Percentiles rank a stretch among this genome's conserved stretches.
Conservation (phyloP, 768 basidiomycete genomes). For the Naganishia antarctica region DNA sequence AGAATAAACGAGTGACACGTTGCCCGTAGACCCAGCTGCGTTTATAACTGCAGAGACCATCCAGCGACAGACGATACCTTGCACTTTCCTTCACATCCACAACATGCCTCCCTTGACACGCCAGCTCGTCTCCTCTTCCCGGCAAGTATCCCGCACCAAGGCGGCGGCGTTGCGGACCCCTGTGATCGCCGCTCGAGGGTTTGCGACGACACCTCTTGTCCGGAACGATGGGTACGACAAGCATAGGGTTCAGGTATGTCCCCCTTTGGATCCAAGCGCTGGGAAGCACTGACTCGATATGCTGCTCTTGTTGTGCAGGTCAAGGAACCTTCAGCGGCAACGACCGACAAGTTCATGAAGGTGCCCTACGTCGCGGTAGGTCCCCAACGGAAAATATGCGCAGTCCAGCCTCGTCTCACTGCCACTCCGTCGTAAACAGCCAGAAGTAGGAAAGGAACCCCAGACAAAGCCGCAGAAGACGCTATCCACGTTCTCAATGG, state of each 20-base stretch:
- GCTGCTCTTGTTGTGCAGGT: neutral
- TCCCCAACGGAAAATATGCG: no score
- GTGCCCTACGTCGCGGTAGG: neutral
- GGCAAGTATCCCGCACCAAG: neutral
- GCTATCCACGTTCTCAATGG: constrained; percentile 22
- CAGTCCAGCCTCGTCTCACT: no score
- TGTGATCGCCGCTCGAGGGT: neutral
- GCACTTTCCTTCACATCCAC: neutral
- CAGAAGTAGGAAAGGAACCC: constrained; percentile 17
- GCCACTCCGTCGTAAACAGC: no score
- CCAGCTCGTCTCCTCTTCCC: neutral
- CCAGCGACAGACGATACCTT: neutral
- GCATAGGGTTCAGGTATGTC: constrained; percentile 5
- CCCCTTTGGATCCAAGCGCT: no score
- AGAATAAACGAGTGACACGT: no score
- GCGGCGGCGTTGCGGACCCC: neutral
- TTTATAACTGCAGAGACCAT: neutral
- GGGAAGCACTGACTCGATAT: neutral
- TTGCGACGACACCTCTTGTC: neutral
- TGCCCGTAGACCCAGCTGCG: no score
- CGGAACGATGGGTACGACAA: constrained; percentile 15
- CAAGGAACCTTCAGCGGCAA: constrained; percentile 10
- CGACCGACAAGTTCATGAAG: constrained; percentile 7
- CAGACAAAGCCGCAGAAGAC: constrained; percentile 20
- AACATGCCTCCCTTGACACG: neutral